Evolutionary conservation across 1,284 basidiomycete genomes (phyloP).

Genomic region (Ustilago vetiveriae): DNA sequence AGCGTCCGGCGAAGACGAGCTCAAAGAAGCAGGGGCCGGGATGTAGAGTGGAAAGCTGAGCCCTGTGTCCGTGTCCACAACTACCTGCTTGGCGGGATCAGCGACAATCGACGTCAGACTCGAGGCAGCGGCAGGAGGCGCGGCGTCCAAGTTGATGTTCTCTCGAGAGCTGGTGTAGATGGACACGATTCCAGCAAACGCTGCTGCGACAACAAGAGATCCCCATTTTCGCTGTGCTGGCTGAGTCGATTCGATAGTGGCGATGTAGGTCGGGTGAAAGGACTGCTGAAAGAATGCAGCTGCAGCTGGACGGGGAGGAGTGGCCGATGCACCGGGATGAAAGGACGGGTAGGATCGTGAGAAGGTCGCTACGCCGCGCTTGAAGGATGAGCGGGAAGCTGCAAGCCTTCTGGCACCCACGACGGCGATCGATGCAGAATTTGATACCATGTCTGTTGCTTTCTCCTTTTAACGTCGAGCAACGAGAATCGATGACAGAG

Average conservation of each 20-base stretch:
- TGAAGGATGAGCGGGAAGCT: not conserved
- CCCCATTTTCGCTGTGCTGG: not conserved
- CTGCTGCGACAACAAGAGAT: not conserved
- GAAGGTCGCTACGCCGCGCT: slow-evolving; percentile 18
- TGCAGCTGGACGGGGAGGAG: not conserved
- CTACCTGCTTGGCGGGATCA: slow-evolving; percentile 16
- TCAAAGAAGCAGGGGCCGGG: slow-evolving; percentile 13
- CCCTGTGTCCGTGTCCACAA: slow-evolving; percentile 31
- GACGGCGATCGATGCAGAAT: not conserved
- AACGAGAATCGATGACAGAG: not conserved
- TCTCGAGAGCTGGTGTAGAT: slow-evolving; percentile 1
- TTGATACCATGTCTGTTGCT: slow-evolving; percentile 3
- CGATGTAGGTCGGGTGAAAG: slow-evolving; percentile 10
- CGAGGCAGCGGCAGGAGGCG: slow-evolving; percentile 6
- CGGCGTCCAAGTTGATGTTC: slow-evolving; percentile 19
- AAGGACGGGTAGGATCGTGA: slow-evolving; percentile 27
- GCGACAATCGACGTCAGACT: slow-evolving; percentile 2
- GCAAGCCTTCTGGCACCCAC: not conserved
- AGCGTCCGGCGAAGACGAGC: slow-evolving; percentile 67
- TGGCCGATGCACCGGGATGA: not conserved
- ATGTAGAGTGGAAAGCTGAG: slow-evolving; percentile 44
- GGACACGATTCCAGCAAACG: slow-evolving; percentile 9
- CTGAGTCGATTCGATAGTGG: not conserved
- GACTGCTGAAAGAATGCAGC: slow-evolving; percentile 29
- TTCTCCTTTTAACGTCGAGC: not conserved